These are phyloP conservation scores for Microdochium trichocladiopsis DNA, from an alignment of 2,329 filamentous ascomycete species.

Conservation along the genomic window DNA sequence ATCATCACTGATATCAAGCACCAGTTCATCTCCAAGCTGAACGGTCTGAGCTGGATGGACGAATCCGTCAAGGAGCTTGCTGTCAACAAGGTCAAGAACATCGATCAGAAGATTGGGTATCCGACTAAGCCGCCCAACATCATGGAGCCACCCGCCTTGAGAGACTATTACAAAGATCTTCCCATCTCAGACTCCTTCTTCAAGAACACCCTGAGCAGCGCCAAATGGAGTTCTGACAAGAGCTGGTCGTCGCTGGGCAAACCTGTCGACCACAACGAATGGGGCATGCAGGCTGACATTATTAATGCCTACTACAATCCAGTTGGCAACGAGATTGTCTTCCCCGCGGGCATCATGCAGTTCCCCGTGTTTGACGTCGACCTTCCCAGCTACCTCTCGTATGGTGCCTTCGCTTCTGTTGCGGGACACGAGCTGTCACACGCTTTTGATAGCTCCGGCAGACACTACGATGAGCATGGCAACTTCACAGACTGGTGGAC, in stretches of 20 bases:
- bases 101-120: constrained; percentile 59
- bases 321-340: constrained; percentile 56
- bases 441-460: constrained; percentile 58
- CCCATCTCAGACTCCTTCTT: constrained; percentile 47
- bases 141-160: constrained; percentile 43
- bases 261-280: constrained; percentile 51
- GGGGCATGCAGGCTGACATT: constrained; percentile 53
- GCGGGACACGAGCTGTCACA: constrained; percentile 60
- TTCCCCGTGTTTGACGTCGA: constrained; percentile 50
- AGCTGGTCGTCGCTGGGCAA: constrained; percentile 51
- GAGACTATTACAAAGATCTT: constrained; percentile 44
- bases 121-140: constrained; percentile 55
- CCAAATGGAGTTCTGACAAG: constrained; percentile 33
- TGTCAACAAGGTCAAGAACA: constrained; percentile 56
- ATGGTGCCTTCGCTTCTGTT: constrained; percentile 56
- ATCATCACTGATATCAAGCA: constrained; percentile 66
- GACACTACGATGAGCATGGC: constrained; percentile 55
- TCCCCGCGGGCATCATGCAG: constrained; percentile 61
- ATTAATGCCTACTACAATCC: constrained; percentile 59
- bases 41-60: constrained; percentile 46
- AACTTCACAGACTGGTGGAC: constrained; percentile 63
- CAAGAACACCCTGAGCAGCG: constrained; percentile 43
- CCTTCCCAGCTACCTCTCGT: constrained; percentile 46
- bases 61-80: constrained; percentile 50
- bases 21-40: constrained; percentile 46